A percentile compares a stretch with the other conserved stretches of the same genome.
These are phyloP conservation scores for Sporobolus alterniflorus DNA, from an alignment of 202 grass and related monocot species.

Conservation along the genomic window DNA sequence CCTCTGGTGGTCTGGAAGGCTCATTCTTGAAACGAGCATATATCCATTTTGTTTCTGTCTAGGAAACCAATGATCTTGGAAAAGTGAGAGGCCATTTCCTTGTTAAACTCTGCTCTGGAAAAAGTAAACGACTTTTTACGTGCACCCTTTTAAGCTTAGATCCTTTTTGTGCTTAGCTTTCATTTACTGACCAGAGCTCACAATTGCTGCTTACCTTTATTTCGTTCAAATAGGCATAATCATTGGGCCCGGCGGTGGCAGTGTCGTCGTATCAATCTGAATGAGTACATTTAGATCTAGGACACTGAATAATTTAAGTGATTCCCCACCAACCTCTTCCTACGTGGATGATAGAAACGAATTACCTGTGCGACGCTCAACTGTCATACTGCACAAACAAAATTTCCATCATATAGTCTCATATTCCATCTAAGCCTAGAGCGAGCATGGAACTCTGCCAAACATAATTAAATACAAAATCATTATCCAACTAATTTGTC, in stretches of 20 bases:
- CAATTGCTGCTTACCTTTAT: neutral
- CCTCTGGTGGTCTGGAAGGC: conserved; percentile 26
- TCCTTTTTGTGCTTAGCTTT: neutral
- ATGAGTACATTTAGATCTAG: neutral
- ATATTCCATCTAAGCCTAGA: conserved; percentile 20
- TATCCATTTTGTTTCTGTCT: conserved; percentile 7
- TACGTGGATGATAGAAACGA: conserved; percentile 52
- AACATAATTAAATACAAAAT: neutral
- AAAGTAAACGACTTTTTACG: neutral
- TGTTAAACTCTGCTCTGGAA: neutral
- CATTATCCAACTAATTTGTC: neutral
- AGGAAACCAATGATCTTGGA: conserved; percentile 11
- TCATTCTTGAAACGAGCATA: neutral
- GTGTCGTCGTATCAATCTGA: too few relatives aligned
- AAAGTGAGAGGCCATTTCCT: neutral
- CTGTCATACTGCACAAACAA: conserved; percentile 30
- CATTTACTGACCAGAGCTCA: neutral
- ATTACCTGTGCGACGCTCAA: neutral
- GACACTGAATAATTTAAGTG: neutral
- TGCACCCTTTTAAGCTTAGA: neutral
- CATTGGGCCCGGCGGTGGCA: too few relatives aligned
- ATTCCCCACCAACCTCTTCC: conserved; percentile 37
- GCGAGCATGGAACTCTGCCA: neutral
- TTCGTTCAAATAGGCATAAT: neutral
- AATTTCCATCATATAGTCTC: neutral